These are phyloP conservation scores for Flammula alnicola DNA, from an alignment of 1,284 basidiomycete species.

Conservation along the genomic window DNA sequence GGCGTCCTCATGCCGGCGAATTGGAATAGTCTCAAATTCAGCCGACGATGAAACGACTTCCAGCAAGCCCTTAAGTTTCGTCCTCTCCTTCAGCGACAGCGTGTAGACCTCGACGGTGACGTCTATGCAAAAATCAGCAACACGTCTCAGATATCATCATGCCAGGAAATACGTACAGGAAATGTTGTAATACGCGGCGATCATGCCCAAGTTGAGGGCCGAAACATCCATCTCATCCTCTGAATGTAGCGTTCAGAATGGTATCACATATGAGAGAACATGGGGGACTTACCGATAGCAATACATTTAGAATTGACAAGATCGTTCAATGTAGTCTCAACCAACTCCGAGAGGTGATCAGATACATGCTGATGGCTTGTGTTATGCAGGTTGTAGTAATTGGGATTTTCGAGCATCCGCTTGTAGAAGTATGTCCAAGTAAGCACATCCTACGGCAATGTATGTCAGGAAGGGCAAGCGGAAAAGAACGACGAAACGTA, in stretches of 20 bases:
- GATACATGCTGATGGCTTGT: constrained; percentile 93
- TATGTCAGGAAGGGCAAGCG: constrained; percentile 16
- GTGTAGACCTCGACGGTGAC: constrained; percentile 63
- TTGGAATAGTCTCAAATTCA: constrained; percentile 95
- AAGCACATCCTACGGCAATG: constrained; percentile 72
- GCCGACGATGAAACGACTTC: constrained; percentile 96
- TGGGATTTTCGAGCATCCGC: constrained; percentile 93
- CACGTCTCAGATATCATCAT: neutral
- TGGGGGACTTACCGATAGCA: constrained; percentile 81
- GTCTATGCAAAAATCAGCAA: constrained; percentile 11
- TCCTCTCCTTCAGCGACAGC: constrained; percentile 92
- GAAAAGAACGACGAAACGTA: constrained; percentile 41
- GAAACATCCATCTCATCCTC: constrained; percentile 95
- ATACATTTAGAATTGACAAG: constrained; percentile 96
- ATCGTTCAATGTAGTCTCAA: constrained; percentile 92
- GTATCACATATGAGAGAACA: neutral
- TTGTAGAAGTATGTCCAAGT: constrained; percentile 98
- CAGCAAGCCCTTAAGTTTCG: constrained; percentile 96
- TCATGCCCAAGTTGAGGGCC: constrained; percentile 94
- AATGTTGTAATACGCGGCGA: constrained; percentile 93
- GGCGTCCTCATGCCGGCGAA: constrained; percentile 88
- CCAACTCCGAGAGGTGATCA: constrained; percentile 94
- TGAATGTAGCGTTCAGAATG: constrained; percentile 29
- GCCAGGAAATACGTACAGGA: constrained; percentile 58
- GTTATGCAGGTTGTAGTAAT: constrained; percentile 94